Percentiles rank a stretch among this genome's conserved stretches.
phyloP scores from a whole-genome alignment of 352 stramenopile species.

The Pythium apleroticum region DNA sequence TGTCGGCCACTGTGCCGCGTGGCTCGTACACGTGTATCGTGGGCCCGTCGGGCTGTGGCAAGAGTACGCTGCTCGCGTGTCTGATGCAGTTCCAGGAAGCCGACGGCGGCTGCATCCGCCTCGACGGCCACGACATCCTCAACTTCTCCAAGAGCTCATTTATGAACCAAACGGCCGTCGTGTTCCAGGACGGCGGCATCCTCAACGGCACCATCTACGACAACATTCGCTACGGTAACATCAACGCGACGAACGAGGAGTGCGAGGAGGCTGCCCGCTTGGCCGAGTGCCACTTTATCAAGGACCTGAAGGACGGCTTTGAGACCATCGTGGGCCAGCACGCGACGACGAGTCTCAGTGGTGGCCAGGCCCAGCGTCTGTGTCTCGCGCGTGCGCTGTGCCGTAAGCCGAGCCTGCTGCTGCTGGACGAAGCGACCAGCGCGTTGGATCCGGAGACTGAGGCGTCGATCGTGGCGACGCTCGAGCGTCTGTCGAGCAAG shows the following conservation, averaged over 20 bases:
- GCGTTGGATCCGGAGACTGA: conserved; percentile 86
- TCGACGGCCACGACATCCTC: conserved; percentile 83
- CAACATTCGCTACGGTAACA: conserved; percentile 87
- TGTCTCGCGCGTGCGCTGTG: conserved; percentile 82
- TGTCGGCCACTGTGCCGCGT: conserved; percentile 65
- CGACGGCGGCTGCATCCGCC: conserved; percentile 73
- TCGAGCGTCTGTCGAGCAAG: conserved; percentile 77
- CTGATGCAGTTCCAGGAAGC: conserved; percentile 89
- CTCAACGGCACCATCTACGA: conserved; percentile 88
- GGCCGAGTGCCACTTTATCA: conserved; percentile 85
- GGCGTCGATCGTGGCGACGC: conserved; percentile 78
- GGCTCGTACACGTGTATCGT: conserved; percentile 87
- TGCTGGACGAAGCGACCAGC: conserved; percentile 87
- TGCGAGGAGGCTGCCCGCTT: conserved; percentile 79
- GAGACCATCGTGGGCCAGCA: conserved; percentile 84
- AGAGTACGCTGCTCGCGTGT: conserved; percentile 85
- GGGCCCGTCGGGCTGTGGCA: conserved; percentile 81
- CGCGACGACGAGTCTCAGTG: conserved; percentile 85
- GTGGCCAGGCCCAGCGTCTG: conserved; percentile 85
- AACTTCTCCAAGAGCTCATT: conserved; percentile 88
- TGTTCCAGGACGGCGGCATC: conserved; percentile 88
- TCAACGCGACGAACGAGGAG: conserved; percentile 64
- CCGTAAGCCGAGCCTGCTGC: conserved; percentile 72
- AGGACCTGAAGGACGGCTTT: conserved; percentile 77
- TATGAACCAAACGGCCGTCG: conserved; percentile 84